phyloP scores from a whole-genome alignment of 352 stramenopile species.

The Bremia lactucae region DNA sequence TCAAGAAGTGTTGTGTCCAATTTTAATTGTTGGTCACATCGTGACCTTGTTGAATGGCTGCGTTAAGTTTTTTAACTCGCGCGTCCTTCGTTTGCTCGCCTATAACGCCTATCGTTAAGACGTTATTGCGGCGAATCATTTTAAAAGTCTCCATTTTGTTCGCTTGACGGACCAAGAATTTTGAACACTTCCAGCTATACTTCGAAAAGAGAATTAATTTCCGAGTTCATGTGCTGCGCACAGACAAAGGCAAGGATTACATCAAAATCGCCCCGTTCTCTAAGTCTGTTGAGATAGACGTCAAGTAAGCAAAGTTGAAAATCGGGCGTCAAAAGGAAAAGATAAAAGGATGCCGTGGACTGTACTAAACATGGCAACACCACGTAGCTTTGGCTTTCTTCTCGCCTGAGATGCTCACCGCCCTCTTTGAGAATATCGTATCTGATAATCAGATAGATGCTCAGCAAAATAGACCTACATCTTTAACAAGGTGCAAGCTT shows the following conservation, averaged over 20 bases:
- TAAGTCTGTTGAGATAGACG: no score
- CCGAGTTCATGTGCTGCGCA: no score
- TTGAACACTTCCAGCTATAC: no score
- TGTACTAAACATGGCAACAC: no score
- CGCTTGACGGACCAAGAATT: no score
- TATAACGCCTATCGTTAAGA: background rate
- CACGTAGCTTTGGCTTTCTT: background rate
- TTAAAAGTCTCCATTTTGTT: no score
- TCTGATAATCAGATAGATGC: background rate
- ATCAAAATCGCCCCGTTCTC: no score
- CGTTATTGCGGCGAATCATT: background rate
- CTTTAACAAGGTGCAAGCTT: slow-evolving; percentile 4
- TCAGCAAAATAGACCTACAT: background rate
- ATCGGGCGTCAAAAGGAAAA: no score
- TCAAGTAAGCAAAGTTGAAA: no score
- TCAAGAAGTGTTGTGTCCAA: background rate
- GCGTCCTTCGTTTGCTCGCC: background rate
- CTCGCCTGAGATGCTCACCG: background rate
- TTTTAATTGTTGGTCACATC: background rate
- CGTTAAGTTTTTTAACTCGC: background rate
- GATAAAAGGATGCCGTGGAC: no score
- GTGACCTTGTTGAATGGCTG: background rate
- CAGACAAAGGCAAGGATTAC: no score
- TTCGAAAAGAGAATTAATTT: no score
- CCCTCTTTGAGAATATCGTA: background rate